A percentile compares a stretch with the other conserved stretches of the same genome.
These are phyloP conservation scores for Cytidiella melzeri DNA, from an alignment of 768 basidiomycete species.

Conservation along the genomic window DNA sequence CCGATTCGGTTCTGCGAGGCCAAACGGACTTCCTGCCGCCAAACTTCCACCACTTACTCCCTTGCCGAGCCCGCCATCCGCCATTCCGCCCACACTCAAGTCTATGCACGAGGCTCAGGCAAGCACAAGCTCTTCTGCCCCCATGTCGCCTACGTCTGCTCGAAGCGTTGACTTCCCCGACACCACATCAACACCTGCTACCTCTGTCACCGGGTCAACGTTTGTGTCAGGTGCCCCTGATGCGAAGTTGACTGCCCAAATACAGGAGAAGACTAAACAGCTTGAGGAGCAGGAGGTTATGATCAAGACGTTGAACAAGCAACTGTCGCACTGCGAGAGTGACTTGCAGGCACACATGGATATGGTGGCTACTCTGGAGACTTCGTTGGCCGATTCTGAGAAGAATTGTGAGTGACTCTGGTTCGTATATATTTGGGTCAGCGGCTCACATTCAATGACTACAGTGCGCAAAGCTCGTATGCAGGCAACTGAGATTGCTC, in stretches of 20 bases:
- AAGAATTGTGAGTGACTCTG: conserved; percentile 68
- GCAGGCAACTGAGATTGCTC: conserved; percentile 85
- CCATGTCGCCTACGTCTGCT: conserved; percentile 48
- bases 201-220: conserved; percentile 29
- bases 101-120: conserved; percentile 43
- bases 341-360: conserved; percentile 92
- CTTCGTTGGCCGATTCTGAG: conserved; percentile 85
- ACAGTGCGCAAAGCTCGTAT: conserved; percentile 89
- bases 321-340: conserved; percentile 86
- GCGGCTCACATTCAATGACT: conserved; percentile 1
- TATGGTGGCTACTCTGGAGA: conserved; percentile 76
- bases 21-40: conserved; percentile 54
- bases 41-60: conserved; percentile 87
- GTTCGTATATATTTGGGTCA: neutral
- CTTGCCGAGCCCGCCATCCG: conserved; percentile 78
- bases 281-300: conserved; percentile 83
- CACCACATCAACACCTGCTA: conserved; percentile 57
- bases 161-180: conserved; percentile 66
- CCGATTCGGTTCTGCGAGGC: conserved; percentile 38
- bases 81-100: conserved; percentile 60
- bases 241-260: conserved; percentile 45
- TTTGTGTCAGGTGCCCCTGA: conserved; percentile 35
- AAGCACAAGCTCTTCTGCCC: conserved; percentile 47
- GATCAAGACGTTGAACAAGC: conserved; percentile 93
- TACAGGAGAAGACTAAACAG: conserved; percentile 71